Conservation (phyloP, 352 stramenopile genomes). For the Aphanomyces cochlioides region DNA sequence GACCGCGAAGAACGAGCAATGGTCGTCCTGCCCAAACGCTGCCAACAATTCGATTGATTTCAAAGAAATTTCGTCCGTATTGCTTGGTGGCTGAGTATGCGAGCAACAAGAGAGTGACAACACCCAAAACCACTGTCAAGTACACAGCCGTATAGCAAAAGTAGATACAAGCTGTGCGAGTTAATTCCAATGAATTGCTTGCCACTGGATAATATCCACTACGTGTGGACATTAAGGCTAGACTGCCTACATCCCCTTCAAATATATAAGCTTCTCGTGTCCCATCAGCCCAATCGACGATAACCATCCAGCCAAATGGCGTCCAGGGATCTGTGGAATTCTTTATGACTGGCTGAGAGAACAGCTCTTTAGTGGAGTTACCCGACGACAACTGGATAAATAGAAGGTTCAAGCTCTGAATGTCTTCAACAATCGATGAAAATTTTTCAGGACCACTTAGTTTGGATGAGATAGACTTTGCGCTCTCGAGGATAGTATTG, state of each 20-base stretch:
- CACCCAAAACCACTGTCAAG: slow-evolving; percentile 1
- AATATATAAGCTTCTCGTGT: background rate
- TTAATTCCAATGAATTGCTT: slow-evolving; percentile 15
- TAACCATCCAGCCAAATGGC: slow-evolving; percentile 16
- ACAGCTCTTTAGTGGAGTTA: background rate
- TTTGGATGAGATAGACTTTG: background rate
- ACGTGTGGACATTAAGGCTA: background rate
- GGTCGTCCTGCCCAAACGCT: slow-evolving; percentile 1
- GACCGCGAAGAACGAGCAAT: background rate
- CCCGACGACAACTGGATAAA: slow-evolving; percentile 16
- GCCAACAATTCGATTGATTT: background rate
- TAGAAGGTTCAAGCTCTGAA: background rate
- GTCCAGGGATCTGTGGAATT: background rate
- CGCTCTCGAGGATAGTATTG: background rate
- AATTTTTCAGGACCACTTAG: background rate
- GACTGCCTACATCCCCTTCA: background rate
- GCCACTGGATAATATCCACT: background rate
- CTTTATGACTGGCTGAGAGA: background rate
- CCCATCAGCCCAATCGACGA: background rate
- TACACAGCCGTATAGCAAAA: slow-evolving; percentile 16
- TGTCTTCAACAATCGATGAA: background rate
- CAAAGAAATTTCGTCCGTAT: background rate
- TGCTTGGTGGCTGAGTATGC: background rate
- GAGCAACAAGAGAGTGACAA: background rate
- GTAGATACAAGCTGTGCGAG: slow-evolving; percentile 6